Evolutionary conservation across 139 green algal genomes (phyloP).

Genomic region (Edaphochlamys debaryana): DNA sequence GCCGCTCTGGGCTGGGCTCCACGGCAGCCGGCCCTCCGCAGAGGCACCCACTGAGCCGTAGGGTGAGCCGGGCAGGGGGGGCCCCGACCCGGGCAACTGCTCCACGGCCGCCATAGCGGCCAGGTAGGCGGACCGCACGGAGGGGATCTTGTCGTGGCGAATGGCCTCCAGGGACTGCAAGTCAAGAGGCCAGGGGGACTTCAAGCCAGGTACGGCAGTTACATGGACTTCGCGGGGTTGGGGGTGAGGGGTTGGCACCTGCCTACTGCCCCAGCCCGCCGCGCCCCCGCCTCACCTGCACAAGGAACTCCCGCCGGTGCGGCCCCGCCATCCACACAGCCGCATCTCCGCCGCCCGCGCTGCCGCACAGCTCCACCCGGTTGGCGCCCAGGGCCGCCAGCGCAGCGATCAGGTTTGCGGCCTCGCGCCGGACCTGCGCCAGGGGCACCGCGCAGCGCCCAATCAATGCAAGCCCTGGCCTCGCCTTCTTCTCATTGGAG

Average conservation of each 20-base stretch:
- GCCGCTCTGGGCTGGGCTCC: no score
- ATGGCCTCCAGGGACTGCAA: constrained; percentile 22
- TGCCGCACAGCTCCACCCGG: not conserved
- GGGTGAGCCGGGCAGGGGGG: not conserved
- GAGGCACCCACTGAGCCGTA: no score
- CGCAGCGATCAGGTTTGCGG: constrained; percentile 6
- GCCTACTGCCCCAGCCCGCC: no score
- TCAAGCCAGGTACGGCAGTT: no score
- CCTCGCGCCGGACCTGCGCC: constrained; percentile 33
- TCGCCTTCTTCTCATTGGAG: no score
- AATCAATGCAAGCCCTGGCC: no score
- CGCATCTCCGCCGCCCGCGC: not conserved
- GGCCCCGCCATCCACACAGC: constrained; percentile 2
- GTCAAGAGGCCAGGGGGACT: no score
- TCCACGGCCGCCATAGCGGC: constrained; percentile 3
- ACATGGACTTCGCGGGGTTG: no score
- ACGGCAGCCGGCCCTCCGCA: no score
- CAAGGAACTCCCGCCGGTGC: constrained; percentile 24
- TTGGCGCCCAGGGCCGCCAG: not conserved
- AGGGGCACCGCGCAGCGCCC: no score
- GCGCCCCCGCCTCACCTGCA: not conserved
- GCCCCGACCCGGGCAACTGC: not conserved
- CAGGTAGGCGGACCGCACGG: constrained; percentile 1
- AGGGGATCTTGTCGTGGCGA: constrained; percentile 29
- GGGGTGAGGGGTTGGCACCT: no score